phyloP scores from a whole-genome alignment of 352 stramenopile genomes.

The Peronospora destructor region DNA sequence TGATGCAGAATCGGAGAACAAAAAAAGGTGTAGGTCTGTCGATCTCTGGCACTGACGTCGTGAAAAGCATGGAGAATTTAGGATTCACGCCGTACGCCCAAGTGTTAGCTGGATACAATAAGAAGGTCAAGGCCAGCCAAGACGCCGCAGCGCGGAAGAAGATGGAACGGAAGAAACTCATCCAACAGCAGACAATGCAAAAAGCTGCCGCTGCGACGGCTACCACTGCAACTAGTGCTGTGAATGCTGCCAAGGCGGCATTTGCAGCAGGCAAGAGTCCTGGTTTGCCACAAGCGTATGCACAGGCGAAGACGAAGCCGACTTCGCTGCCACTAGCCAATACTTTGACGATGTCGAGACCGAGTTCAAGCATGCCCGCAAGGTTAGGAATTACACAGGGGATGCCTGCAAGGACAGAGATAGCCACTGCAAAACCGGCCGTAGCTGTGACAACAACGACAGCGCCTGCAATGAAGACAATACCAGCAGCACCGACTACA shows the following conservation, averaged over 20 bases:
- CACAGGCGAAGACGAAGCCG: constrained; percentile 4
- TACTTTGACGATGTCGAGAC: background rate
- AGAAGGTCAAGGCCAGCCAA: constrained; percentile 60
- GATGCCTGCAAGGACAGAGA: background rate
- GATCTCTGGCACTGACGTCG: constrained; percentile 52
- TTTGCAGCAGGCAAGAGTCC: constrained; percentile 1
- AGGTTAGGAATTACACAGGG: background rate
- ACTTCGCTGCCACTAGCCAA: constrained; percentile 1
- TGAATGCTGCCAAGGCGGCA: constrained; percentile 12
- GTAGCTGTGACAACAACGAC: constrained; percentile 1
- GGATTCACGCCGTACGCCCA: constrained; percentile 62
- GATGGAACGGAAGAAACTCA: constrained; percentile 47
- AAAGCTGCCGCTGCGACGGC: constrained; percentile 24
- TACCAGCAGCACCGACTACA: constrained; percentile 1
- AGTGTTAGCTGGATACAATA: constrained; percentile 54
- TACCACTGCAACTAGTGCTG: constrained; percentile 8
- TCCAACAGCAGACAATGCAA: constrained; percentile 31
- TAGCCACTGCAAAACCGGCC: background rate
- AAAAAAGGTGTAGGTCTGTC: constrained; percentile 46
- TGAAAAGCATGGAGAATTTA: constrained; percentile 63
- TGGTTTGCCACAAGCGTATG: background rate
- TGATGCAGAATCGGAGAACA: constrained; percentile 45
- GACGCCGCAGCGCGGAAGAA: constrained; percentile 54
- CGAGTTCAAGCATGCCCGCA: constrained; percentile 4
- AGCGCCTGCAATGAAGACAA: background rate